Conservation (phyloP, 371 early-diverging fungal genomes). For the Conidiobolus incongruus region DNA sequence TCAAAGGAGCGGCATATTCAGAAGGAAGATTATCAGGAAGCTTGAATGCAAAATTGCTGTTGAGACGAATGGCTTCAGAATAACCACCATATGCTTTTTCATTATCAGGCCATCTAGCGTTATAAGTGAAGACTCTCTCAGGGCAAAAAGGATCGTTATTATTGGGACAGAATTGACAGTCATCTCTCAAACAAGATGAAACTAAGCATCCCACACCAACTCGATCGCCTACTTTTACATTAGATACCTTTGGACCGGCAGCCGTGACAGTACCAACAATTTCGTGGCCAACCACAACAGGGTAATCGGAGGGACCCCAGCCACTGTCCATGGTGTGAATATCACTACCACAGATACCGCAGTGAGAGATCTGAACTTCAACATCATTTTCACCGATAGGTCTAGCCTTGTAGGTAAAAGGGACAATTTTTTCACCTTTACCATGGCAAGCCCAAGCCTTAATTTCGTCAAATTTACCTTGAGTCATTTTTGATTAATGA, state of each 20-base stretch:
- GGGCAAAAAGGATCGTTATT: constrained; percentile 46
- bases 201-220: constrained; percentile 52
- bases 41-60: constrained; percentile 19
- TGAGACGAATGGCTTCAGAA: constrained; percentile 23
- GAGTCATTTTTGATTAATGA: too few species aligned
- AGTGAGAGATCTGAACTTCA: constrained; percentile 20
- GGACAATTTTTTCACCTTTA: constrained; percentile 12
- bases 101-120: background rate
- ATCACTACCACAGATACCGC: constrained; percentile 35
- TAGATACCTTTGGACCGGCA: constrained; percentile 19
- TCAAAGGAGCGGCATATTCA: too few species aligned
- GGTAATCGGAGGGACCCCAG: constrained; percentile 18
- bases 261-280: constrained; percentile 35
- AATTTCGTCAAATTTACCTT: constrained; percentile 6
- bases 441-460: constrained; percentile 13
- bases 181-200: constrained; percentile 15
- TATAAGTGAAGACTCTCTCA: too few species aligned
- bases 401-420: constrained; percentile 15
- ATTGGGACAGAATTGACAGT: constrained; percentile 34
- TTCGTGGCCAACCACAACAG: too few species aligned
- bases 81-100: constrained; percentile 16
- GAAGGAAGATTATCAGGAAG: constrained; percentile 21
- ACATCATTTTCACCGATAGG: constrained; percentile 18
- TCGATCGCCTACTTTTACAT: constrained; percentile 36
- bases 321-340: constrained; percentile 34